These are phyloP conservation scores for Ganoderma multipileum DNA, from an alignment of 1,284 basidiomycete genomes.

Conservation along the genomic window DNA sequence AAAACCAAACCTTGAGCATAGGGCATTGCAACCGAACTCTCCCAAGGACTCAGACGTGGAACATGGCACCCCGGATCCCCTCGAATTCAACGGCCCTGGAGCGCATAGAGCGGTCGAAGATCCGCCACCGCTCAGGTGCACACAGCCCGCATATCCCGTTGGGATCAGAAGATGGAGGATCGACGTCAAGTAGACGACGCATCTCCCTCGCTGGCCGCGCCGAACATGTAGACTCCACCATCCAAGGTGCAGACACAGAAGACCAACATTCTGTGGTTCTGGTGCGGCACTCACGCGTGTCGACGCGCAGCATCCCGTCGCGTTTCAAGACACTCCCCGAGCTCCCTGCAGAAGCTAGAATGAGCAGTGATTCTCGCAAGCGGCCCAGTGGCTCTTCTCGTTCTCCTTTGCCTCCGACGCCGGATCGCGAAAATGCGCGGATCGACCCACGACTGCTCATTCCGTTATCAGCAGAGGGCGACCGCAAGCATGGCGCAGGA, in stretches of 20 bases:
- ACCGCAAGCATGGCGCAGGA: background rate
- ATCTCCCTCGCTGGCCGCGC: background rate
- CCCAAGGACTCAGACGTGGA: background rate
- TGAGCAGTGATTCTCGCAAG: background rate
- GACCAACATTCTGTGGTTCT: slow-evolving; percentile 32
- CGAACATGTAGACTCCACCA: slow-evolving; percentile 22
- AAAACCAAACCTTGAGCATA: background rate
- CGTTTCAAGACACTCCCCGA: slow-evolving; percentile 20
- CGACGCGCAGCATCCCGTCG: slow-evolving; percentile 10
- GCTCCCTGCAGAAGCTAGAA: slow-evolving; percentile 8
- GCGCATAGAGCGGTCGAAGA: slow-evolving; percentile 22
- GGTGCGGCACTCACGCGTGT: slow-evolving; percentile 26
- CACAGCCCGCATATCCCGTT: slow-evolving; percentile 27
- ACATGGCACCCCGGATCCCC: slow-evolving; percentile 33
- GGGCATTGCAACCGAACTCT: background rate
- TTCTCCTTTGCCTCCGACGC: background rate
- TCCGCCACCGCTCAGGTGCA: slow-evolving; percentile 36
- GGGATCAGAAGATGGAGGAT: background rate
- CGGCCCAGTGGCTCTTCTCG: background rate
- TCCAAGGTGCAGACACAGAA: slow-evolving; percentile 34
- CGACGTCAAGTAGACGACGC: background rate
- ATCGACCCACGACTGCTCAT: background rate
- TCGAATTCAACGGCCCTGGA: slow-evolving; percentile 28
- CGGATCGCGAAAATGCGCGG: background rate
- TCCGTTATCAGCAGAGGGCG: slow-evolving; percentile 7